Percentiles rank a stretch among this genome's conserved stretches.
These are phyloP conservation scores for Dendrobium nobile DNA, from an alignment of 106 monocot genomes.

Conservation along the genomic window DNA sequence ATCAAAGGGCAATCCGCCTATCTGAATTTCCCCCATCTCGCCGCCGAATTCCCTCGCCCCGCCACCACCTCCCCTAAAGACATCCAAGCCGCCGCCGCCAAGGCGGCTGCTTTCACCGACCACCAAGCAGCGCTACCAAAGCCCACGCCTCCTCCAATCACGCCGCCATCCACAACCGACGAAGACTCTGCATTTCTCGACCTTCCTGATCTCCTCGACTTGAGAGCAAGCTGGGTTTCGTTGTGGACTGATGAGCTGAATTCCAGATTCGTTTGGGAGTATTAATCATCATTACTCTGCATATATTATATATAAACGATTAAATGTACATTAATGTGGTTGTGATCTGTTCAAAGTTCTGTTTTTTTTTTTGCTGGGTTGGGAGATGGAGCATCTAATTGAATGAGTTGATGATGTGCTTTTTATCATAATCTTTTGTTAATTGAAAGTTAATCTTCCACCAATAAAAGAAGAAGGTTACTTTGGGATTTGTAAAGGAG, in stretches of 20 bases:
- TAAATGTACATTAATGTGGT: not conserved
- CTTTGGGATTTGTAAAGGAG: not conserved
- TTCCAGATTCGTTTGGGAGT: not conserved
- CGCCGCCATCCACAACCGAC: conserved; percentile 1
- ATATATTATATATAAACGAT: not conserved
- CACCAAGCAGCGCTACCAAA: not conserved
- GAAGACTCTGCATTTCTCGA: conserved; percentile 35
- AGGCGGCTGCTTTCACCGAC: conserved; percentile 38
- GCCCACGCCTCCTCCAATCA: not conserved
- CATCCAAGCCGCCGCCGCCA: conserved; percentile 65
- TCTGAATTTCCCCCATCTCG: conserved; percentile 77
- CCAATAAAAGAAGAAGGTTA: not conserved
- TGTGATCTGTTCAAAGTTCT: not conserved
- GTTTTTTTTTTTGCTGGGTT: not conserved
- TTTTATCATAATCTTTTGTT: not conserved
- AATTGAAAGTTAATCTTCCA: not conserved
- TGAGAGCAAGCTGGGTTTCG: not conserved
- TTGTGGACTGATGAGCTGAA: not conserved
- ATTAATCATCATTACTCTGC: not conserved
- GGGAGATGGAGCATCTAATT: not conserved
- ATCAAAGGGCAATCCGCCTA: conserved; percentile 63
- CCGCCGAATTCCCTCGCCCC: conserved; percentile 51
- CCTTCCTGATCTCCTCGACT: conserved; percentile 40
- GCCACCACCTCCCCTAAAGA: conserved; percentile 61
- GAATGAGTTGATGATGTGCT: not conserved